Percentiles rank a stretch among this genome's conserved stretches.
Conservation (phyloP, 1,284 basidiomycete species). For the Ceratobasidium papillatum region DNA sequence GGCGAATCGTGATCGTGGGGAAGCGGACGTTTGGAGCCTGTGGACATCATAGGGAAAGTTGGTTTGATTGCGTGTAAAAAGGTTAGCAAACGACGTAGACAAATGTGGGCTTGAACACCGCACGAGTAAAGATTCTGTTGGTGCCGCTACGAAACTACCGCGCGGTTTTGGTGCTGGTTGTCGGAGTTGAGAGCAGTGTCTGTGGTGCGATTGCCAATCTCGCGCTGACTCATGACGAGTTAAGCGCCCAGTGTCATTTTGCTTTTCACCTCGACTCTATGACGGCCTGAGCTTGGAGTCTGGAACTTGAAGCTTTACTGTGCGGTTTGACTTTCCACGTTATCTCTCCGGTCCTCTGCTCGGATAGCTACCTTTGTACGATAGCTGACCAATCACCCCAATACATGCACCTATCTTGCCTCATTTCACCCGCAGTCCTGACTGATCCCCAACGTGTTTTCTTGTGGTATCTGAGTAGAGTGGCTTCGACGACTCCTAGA, state of each 20-base stretch:
- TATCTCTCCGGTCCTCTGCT: too few relatives aligned
- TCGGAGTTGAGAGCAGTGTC: background rate
- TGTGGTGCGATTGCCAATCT: background rate
- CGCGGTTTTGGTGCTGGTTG: background rate
- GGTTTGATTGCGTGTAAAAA: slow-evolving; percentile 21
- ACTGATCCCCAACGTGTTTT: background rate
- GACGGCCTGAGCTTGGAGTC: too few relatives aligned
- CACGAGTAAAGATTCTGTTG: slow-evolving; percentile 21
- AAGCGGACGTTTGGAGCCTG: slow-evolving; percentile 82
- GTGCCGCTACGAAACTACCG: background rate
- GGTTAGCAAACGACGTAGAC: slow-evolving; percentile 8
- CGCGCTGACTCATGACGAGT: background rate
- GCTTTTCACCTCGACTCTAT: too few relatives aligned
- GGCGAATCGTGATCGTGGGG: slow-evolving; percentile 61
- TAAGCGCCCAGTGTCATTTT: background rate
- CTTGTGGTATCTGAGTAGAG: too few relatives aligned
- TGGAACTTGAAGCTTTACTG: too few relatives aligned
- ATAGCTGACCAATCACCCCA: background rate
- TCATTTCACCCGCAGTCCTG: background rate
- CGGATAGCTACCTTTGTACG: too few relatives aligned
- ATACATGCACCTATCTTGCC: background rate
- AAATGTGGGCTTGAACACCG: slow-evolving; percentile 39
- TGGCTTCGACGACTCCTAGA: too few relatives aligned
- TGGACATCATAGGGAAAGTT: slow-evolving; percentile 63
- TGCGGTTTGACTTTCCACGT: too few relatives aligned